Conservation (phyloP, 768 basidiomycete species). For the Terana coerulea region DNA sequence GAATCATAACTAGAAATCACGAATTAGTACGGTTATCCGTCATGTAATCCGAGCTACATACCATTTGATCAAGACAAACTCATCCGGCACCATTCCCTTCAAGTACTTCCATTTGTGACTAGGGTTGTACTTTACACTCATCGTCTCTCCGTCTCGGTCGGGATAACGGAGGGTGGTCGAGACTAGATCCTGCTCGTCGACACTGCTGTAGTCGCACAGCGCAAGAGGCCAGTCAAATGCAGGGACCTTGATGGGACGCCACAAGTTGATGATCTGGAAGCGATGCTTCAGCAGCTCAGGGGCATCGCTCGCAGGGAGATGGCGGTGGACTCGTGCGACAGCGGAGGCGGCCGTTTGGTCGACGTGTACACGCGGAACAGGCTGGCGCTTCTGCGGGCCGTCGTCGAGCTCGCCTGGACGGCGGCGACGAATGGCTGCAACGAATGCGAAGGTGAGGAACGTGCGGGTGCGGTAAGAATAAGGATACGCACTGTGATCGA, state of each 20-base stretch:
- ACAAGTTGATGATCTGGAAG: conserved; percentile 53
- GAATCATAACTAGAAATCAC: conserved; percentile 30
- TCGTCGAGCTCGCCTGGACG: conserved; percentile 34
- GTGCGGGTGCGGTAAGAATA: background rate
- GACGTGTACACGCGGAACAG: conserved; percentile 38
- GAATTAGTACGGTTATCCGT: background rate
- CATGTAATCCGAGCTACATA: conserved; percentile 21
- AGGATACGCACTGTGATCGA: conserved; percentile 56
- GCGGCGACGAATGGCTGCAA: conserved; percentile 40
- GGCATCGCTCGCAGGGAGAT: conserved; percentile 39
- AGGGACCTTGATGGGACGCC: conserved; percentile 45
- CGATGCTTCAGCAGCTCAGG: conserved; percentile 36
- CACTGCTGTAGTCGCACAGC: conserved; percentile 43
- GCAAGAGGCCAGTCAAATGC: conserved; percentile 48
- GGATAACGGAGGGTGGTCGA: conserved; percentile 37
- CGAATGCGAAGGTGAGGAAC: background rate
- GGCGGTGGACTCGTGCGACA: conserved; percentile 38
- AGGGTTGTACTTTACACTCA: conserved; percentile 34
- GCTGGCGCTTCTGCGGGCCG: conserved; percentile 39
- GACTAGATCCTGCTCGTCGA: conserved; percentile 36
- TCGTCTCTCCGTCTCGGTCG: conserved; percentile 42
- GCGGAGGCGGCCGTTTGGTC: conserved; percentile 43
- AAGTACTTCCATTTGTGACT: conserved; percentile 44
- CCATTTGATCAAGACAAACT: conserved; percentile 47
- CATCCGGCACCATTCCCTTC: conserved; percentile 40